phyloP scores from a whole-genome alignment of 2,329 filamentous ascomycete genomes.

The Fusarium napiforme region DNA sequence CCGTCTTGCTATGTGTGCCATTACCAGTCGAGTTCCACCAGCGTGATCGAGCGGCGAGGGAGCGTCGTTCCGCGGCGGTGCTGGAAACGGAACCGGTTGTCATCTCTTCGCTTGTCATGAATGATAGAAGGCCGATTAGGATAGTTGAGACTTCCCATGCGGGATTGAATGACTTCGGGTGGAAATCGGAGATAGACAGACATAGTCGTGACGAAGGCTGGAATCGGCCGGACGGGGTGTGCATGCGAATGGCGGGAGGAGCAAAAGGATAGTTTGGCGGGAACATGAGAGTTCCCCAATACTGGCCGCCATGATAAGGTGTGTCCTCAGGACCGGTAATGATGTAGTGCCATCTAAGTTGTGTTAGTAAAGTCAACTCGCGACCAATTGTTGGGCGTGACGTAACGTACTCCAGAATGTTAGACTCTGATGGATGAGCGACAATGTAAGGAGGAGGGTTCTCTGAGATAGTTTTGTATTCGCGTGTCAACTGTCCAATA shows the following conservation, averaged over 20 bases:
- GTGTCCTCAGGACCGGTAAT: constrained; percentile 94
- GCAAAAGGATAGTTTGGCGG: constrained; percentile 97
- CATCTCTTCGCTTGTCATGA: constrained; percentile 99
- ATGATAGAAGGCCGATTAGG: constrained; percentile 89
- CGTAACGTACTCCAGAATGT: constrained; percentile 81
- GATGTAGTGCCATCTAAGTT: constrained; percentile 86
- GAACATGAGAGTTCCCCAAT: constrained; percentile 97
- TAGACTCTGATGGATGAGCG: constrained; percentile 88
- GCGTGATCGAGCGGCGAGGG: constrained; percentile 79
- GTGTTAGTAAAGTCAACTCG: constrained; percentile 16
- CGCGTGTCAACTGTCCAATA: constrained; percentile 64
- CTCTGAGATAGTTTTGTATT: constrained; percentile 70
- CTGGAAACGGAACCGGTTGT: constrained; percentile 90
- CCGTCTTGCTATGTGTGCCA: constrained; percentile 72
- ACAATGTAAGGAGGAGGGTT: constrained; percentile 90
- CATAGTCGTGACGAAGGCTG: constrained; percentile 92
- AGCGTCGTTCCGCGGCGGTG: constrained; percentile 79
- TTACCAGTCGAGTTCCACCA: constrained; percentile 99
- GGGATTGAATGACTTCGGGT: constrained; percentile 97
- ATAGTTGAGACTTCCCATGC: constrained; percentile 99
- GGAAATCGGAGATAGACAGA: constrained; percentile 96
- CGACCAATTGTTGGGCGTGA: constrained; percentile 2
- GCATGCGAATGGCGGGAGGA: constrained; percentile 97
- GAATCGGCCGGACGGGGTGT: constrained; percentile 95
- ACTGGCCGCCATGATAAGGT: constrained; percentile 93